Conservation (phyloP, 768 basidiomycete species). For the Boletus tylopilopsis region DNA sequence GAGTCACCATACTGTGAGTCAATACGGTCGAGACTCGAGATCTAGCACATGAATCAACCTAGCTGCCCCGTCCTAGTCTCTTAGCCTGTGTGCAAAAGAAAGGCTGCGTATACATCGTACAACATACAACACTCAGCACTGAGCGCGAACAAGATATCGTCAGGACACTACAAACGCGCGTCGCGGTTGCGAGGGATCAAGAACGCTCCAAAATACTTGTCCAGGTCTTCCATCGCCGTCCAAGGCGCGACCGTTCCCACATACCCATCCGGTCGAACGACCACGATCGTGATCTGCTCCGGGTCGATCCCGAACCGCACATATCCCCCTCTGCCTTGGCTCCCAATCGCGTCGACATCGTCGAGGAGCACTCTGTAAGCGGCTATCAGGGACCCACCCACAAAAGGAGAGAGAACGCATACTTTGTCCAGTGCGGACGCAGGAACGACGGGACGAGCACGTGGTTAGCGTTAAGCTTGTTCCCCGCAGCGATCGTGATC, state of each 20-base stretch:
- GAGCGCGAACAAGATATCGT: too few relatives aligned
- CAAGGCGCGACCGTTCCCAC: constrained; percentile 32
- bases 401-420: not conserved
- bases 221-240: constrained; percentile 30
- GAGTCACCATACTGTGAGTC: too few relatives aligned
- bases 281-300: constrained; percentile 28
- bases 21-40: too few relatives aligned
- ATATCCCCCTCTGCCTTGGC: constrained; percentile 32
- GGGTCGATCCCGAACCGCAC: constrained; percentile 31
- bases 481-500: constrained; percentile 19
- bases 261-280: constrained; percentile 40
- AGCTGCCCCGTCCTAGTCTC: too few relatives aligned
- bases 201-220: constrained; percentile 49
- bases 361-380: constrained; percentile 33
- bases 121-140: too few relatives aligned
- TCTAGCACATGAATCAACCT: too few relatives aligned
- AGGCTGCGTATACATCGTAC: too few relatives aligned
- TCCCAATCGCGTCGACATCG: constrained; percentile 29
- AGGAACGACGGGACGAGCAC: constrained; percentile 28
- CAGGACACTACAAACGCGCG: too few relatives aligned
- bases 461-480: constrained; percentile 30
- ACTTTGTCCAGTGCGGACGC: constrained; percentile 42
- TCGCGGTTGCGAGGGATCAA: constrained; percentile 20
- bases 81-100: too few relatives aligned
- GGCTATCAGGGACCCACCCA: not conserved